phyloP scores from a whole-genome alignment of 2,329 filamentous ascomycete species.

The Monilinia fructicola region DNA sequence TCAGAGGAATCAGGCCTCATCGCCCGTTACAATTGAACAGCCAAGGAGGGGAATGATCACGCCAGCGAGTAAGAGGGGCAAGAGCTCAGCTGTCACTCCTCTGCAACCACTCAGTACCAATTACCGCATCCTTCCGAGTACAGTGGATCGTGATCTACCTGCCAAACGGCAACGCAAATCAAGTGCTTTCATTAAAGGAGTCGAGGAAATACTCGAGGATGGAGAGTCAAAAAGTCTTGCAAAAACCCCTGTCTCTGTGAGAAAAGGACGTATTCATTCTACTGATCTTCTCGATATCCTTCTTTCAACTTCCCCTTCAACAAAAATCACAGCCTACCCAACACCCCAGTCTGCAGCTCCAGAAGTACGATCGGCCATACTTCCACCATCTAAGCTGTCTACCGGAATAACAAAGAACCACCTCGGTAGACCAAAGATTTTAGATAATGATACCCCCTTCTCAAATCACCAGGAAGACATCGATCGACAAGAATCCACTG shows the following conservation, averaged over 20 bases:
- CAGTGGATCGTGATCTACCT: conserved; percentile 24
- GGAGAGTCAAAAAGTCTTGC: conserved; percentile 21
- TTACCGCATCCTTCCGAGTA: conserved; percentile 33
- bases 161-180: conserved; percentile 29
- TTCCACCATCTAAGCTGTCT: conserved; percentile 4
- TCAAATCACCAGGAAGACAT: neutral
- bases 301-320: conserved; percentile 24
- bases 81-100: conserved; percentile 23
- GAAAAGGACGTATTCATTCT: neutral
- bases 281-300: conserved; percentile 26
- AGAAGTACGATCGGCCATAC: conserved; percentile 6
- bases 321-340: neutral
- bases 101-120: conserved; percentile 37
- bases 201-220: conserved; percentile 35
- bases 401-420: neutral
- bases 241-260: neutral
- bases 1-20: neutral
- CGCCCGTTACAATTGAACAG: neutral
- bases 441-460: neutral
- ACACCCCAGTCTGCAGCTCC: conserved; percentile 3
- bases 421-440: neutral
- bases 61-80: conserved; percentile 19
- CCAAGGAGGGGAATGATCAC: conserved; percentile 17
- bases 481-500: neutral
- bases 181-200: conserved; percentile 25